Percentiles rank a stretch among this genome's conserved stretches.
phyloP scores from a whole-genome alignment of 2,329 filamentous ascomycete genomes.

The Monilinia fructigena region DNA sequence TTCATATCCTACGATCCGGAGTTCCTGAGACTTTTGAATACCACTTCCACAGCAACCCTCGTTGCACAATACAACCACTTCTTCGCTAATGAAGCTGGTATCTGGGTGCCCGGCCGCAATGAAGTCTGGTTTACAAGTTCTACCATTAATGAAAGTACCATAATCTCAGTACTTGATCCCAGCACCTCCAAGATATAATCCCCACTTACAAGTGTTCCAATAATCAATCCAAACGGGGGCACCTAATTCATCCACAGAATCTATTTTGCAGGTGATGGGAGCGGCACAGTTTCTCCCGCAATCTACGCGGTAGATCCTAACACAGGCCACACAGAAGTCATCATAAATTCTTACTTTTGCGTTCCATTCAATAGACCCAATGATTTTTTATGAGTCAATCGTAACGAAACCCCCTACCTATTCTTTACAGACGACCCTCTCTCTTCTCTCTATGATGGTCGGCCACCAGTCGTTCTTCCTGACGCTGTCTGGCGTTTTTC shows the following conservation, averaged over 20 bases:
- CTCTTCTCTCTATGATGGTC: neutral
- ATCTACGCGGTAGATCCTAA: neutral
- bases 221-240: neutral
- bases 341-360: too few relatives aligned
- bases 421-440: constrained; percentile 3
- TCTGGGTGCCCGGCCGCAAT: neutral
- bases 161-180: neutral
- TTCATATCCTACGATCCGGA: constrained; percentile 10
- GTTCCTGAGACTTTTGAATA: neutral
- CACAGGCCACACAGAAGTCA: neutral
- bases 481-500: constrained; percentile 20
- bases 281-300: neutral
- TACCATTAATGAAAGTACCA: neutral
- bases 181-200: neutral
- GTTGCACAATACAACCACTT: neutral
- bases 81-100: constrained; percentile 1
- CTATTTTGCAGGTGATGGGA: constrained; percentile 3
- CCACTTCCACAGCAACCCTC: neutral
- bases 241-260: neutral
- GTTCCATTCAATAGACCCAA: neutral
- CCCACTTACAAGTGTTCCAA: neutral
- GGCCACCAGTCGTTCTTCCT: neutral
- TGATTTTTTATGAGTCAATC: constrained; percentile 5
- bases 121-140: constrained; percentile 18
- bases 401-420: neutral